Conservation (phyloP, 179 eudicot genomes). For the Actinidia arguta region DNA sequence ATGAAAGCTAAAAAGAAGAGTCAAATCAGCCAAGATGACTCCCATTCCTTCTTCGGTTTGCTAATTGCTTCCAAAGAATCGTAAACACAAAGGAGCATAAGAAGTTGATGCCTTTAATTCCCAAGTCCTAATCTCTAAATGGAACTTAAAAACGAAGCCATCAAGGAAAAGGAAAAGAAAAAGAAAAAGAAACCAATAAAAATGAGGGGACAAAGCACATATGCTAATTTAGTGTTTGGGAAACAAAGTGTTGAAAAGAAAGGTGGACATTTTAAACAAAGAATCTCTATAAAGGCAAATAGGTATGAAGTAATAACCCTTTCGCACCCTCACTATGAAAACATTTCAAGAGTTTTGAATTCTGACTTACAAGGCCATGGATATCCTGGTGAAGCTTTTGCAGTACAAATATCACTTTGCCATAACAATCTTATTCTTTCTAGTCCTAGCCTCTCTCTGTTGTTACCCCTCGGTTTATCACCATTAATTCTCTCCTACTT, state of each 20-base stretch:
- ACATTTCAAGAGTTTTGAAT: not conserved
- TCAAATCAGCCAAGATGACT: not conserved
- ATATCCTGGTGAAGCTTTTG: slow-evolving; percentile 33
- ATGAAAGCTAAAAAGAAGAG: slow-evolving; percentile 10
- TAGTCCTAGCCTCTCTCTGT: slow-evolving; percentile 18
- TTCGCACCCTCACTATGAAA: slow-evolving; percentile 5
- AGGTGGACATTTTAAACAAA: slow-evolving; percentile 14
- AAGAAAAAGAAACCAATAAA: not conserved
- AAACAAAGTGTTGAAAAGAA: slow-evolving; percentile 9
- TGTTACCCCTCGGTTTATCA: slow-evolving; percentile 29
- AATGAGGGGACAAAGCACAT: slow-evolving; percentile 4
- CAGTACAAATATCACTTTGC: slow-evolving; percentile 40
- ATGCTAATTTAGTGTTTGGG: not conserved
- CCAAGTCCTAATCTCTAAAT: not conserved
- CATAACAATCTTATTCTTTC: slow-evolving; percentile 14
- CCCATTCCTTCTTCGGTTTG: not conserved
- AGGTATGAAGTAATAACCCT: not conserved
- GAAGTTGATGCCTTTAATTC: slow-evolving; percentile 2
- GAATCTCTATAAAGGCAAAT: slow-evolving; percentile 30
- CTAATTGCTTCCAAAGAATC: not conserved
- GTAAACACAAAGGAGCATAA: slow-evolving; percentile 9
- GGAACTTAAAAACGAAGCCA: not conserved
- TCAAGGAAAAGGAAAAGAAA: not conserved
- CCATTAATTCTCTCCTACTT: slow-evolving; percentile 34
- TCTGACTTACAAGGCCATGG: slow-evolving; percentile 32